Evolutionary conservation across 352 stramenopile genomes (phyloP).

Genomic region (Plasmopara muralis): DNA sequence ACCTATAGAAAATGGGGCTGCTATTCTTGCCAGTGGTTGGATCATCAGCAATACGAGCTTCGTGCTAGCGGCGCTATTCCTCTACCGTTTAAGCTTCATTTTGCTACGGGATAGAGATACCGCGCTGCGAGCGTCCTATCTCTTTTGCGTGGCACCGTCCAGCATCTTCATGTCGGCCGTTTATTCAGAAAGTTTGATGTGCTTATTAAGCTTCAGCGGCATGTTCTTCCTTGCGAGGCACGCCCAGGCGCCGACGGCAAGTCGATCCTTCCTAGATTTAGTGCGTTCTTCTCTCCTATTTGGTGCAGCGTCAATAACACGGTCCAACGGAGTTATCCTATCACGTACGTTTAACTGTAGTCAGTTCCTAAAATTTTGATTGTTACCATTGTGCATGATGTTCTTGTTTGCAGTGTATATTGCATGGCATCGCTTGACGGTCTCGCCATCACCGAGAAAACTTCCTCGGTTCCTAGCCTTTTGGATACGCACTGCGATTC

Average conservation of each 20-base stretch:
- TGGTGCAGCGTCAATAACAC: conserved; percentile 50
- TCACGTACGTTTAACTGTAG: conserved; percentile 48
- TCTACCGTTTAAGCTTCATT: conserved; percentile 58
- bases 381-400: conserved; percentile 6
- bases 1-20: conserved; percentile 12
- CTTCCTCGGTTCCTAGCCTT: conserved; percentile 37
- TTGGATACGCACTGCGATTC: conserved; percentile 52
- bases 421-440: conserved; percentile 53
- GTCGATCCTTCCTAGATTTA: conserved; percentile 27
- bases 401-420: conserved; percentile 50
- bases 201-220: conserved; percentile 66
- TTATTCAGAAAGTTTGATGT: conserved; percentile 83
- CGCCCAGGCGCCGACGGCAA: conserved; percentile 6
- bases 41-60: conserved; percentile 72
- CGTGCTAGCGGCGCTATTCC: conserved; percentile 55
- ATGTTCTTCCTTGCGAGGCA: conserved; percentile 56
- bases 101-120: conserved; percentile 49
- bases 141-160: conserved; percentile 71
- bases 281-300: conserved; percentile 47
- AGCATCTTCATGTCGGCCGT: conserved; percentile 78
- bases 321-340: conserved; percentile 74
- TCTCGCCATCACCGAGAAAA: conserved; percentile 37
- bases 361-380: neutral
- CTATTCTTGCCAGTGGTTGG: conserved; percentile 44
- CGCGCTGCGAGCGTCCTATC: conserved; percentile 52